Percentiles rank a stretch among this genome's conserved stretches.
These are phyloP conservation scores for Solanum arcanum DNA, from an alignment of 257 asterid species.

Conservation along the genomic window DNA sequence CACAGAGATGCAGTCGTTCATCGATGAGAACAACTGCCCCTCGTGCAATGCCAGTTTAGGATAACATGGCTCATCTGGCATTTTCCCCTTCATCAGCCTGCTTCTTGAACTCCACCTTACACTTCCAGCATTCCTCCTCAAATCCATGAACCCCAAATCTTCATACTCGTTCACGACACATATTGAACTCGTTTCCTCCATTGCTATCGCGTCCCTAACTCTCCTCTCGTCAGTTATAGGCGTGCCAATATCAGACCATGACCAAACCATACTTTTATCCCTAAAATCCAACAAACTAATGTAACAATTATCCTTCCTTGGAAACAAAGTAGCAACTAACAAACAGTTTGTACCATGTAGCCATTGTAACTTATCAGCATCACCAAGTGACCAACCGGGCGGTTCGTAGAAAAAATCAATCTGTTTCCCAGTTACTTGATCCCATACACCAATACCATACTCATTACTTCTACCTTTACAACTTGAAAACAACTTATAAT, in stretches of 20 bases:
- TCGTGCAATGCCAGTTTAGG: slow-evolving; percentile 76
- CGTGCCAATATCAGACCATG: slow-evolving; percentile 68
- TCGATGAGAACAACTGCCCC: slow-evolving; percentile 77
- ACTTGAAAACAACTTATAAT: slow-evolving; percentile 69
- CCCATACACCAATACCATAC: slow-evolving; percentile 93
- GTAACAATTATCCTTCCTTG: slow-evolving; percentile 84
- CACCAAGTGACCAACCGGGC: slow-evolving; percentile 76
- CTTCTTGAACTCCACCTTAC: slow-evolving; percentile 94
- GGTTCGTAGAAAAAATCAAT: slow-evolving; percentile 84
- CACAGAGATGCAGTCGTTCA: slow-evolving; percentile 79
- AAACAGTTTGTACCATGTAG: slow-evolving; percentile 51
- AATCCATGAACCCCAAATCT: slow-evolving; percentile 84
- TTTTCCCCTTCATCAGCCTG: slow-evolving; percentile 66
- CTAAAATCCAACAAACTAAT: slow-evolving; percentile 78
- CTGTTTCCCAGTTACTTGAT: slow-evolving; percentile 69
- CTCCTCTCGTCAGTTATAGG: slow-evolving; percentile 46
- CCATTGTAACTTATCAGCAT: slow-evolving; percentile 89
- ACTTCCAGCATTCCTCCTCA: slow-evolving; percentile 46
- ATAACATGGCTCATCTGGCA: slow-evolving; percentile 83
- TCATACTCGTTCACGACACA: slow-evolving; percentile 93
- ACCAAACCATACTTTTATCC: slow-evolving; percentile 79
- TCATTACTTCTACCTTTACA: slow-evolving; percentile 87
- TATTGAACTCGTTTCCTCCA: slow-evolving; percentile 57
- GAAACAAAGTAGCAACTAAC: slow-evolving; percentile 77
- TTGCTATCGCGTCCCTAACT: slow-evolving; percentile 81